These are phyloP conservation scores for Lipomyces spencermartinsiae DNA, from an alignment of 805 yeast genomes.

Conservation along the genomic window DNA sequence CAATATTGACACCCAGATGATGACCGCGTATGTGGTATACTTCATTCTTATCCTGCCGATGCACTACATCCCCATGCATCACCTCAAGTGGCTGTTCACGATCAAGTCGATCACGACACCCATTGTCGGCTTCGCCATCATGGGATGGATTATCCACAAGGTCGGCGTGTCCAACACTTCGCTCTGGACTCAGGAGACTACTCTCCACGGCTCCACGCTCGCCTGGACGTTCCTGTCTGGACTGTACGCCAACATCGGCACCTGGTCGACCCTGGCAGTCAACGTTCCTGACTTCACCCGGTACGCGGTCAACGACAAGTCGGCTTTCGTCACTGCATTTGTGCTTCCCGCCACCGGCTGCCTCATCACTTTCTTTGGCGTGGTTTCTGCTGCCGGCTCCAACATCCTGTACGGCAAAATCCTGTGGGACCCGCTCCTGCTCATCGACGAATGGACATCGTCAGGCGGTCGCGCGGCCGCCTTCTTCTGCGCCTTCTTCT, in stretches of 20 bases:
- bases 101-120: constrained; percentile 80
- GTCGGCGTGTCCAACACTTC: constrained; percentile 60
- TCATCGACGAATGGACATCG: constrained; percentile 29
- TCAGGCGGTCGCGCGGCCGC: constrained; percentile 35
- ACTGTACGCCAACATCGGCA: constrained; percentile 59
- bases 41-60: constrained; percentile 83
- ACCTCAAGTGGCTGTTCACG: constrained; percentile 81
- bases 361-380: constrained; percentile 28
- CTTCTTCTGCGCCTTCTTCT: constrained; percentile 45
- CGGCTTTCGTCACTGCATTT: constrained; percentile 17
- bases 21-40: constrained; percentile 78
- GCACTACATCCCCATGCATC: constrained; percentile 81
- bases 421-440: constrained; percentile 32
- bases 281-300: constrained; percentile 59
- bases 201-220: constrained; percentile 44
- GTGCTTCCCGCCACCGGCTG: constrained; percentile 25
- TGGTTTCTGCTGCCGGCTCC: constrained; percentile 31
- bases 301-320: constrained; percentile 51
- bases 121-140: constrained; percentile 79
- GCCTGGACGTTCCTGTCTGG: constrained; percentile 58
- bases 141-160: constrained; percentile 77
- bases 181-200: constrained; percentile 13
- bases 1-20: constrained; percentile 53
- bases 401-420: constrained; percentile 28
- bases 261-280: constrained; percentile 49